These are phyloP conservation scores for Stephanodiscus minutulus DNA, from an alignment of 108 stramenopile species.

Conservation along the genomic window DNA sequence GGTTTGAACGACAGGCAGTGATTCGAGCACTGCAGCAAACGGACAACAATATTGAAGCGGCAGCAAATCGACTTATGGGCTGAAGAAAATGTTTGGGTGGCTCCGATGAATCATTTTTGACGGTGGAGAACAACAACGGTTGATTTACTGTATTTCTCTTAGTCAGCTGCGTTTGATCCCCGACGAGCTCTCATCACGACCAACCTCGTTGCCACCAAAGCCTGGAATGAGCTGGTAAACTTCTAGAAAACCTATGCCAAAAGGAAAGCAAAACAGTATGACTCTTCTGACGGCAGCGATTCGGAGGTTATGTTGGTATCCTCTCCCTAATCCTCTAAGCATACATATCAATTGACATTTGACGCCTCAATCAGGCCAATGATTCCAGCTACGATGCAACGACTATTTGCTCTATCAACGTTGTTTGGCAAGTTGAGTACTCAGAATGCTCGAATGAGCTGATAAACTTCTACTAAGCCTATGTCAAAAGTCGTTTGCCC, in stretches of 20 bases:
- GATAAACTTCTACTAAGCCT: slow-evolving; percentile 80
- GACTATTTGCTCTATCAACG: slow-evolving; percentile 40
- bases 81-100: not conserved
- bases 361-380: too few species aligned
- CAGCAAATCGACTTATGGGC: slow-evolving; percentile 79
- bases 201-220: slow-evolving; percentile 9
- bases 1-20: slow-evolving; percentile 80
- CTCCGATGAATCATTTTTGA: too few species aligned
- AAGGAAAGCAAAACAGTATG: too few species aligned
- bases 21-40: slow-evolving; percentile 63
- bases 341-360: too few species aligned
- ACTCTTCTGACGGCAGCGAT: too few species aligned
- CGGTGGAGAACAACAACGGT: too few species aligned
- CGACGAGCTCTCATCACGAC: slow-evolving; percentile 11
- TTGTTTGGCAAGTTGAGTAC: too few species aligned
- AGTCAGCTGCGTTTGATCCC: too few species aligned
- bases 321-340: too few species aligned
- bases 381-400: too few species aligned
- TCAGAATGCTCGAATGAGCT: slow-evolving; percentile 43
- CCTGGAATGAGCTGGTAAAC: slow-evolving; percentile 58
- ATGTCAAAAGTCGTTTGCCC: slow-evolving; percentile 67
- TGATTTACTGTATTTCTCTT: too few species aligned
- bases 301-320: too few species aligned
- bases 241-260: slow-evolving; percentile 80
- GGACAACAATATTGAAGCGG: slow-evolving; percentile 86